phyloP scores from a whole-genome alignment of 106 monocot species.

The Posidonia australis region DNA sequence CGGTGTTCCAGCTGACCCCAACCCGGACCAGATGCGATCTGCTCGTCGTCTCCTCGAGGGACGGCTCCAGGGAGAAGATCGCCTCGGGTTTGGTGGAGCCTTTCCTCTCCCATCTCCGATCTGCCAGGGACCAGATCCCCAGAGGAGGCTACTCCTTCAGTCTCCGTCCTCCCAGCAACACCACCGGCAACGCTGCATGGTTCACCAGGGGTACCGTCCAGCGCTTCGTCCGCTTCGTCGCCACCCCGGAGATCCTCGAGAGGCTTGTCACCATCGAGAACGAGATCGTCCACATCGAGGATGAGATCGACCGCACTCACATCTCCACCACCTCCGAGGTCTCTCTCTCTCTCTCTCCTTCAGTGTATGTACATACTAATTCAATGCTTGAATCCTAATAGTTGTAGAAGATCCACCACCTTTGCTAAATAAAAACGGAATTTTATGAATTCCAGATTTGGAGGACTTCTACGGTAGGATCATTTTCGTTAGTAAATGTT shows the following conservation, averaged over 20 bases:
- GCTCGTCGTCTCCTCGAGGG: not conserved
- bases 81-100: constrained; percentile 16
- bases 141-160: constrained; percentile 20
- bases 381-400: no score
- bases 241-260: constrained; percentile 19
- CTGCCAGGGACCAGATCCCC: constrained; percentile 18
- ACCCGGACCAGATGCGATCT: constrained; percentile 22
- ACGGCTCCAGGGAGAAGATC: constrained; percentile 12
- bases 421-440: no score
- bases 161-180: constrained; percentile 1
- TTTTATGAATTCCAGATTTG: no score
- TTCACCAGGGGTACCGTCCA: constrained; percentile 17
- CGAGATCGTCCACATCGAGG: constrained; percentile 15
- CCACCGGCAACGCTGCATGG: constrained; percentile 1
- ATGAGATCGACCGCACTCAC: not conserved
- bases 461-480: no score
- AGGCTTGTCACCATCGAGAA: constrained; percentile 13
- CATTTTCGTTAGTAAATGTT: no score
- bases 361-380: no score
- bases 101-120: constrained; percentile 13
- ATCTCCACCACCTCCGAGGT: not conserved
- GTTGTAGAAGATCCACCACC: no score
- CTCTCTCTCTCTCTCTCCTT: no score
- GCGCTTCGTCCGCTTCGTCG: constrained; percentile 15
- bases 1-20: constrained; percentile 23